Evolutionary conservation across 108 stramenopile genomes (phyloP), one percentile per base, ranked within the genome.

Genomic region (Cyclotella choctawhatcheeana): DNA sequence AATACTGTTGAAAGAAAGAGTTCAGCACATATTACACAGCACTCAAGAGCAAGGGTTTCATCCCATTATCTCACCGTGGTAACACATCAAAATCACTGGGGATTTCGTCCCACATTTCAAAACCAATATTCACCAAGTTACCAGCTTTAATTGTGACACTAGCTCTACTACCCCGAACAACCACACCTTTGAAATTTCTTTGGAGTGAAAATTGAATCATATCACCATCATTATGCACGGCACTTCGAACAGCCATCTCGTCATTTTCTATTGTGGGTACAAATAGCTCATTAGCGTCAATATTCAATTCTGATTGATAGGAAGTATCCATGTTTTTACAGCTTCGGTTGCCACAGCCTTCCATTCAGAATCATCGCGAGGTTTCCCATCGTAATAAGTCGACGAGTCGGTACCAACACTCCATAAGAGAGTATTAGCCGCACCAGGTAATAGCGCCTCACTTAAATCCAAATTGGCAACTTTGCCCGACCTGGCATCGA

Each of bases 401-500:
- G 59, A 2, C 1, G 59, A 60, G n/a, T 71, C 59, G 5, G 45
- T 33, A 17, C 69, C 69, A 3, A 71, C 69, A 71, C 45, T 61
- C 69, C 69, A 71, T 7, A 60, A 32, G 13, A 71, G 59, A 61
- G 21, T 25, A 25, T 71, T 71, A 0, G 56, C 69, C n/a, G 33
- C 44, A 20, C 69, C 69, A 16, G 69, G 69, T 0, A 71, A 34
- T 17, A 71, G 25, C n/a, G 58, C 33, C 12, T 22, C 69, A 13
- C 25, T 54, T 13, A 67, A 54, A 56, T 44, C 58, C 2, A 71
- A 0, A 21, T 37, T 60, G 31, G 47, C 47, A 3, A 60, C 26
- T 26, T 61, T 71, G 13, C 69, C 69, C 40, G 69, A 71, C 34
- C 69, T 45, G 8, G 58, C 69, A 48, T 71, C 69, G 18, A 60